Evolutionary conservation across 2,329 filamentous ascomycete genomes (phyloP).

Genomic region (Xylariomycetidae sp.): DNA sequence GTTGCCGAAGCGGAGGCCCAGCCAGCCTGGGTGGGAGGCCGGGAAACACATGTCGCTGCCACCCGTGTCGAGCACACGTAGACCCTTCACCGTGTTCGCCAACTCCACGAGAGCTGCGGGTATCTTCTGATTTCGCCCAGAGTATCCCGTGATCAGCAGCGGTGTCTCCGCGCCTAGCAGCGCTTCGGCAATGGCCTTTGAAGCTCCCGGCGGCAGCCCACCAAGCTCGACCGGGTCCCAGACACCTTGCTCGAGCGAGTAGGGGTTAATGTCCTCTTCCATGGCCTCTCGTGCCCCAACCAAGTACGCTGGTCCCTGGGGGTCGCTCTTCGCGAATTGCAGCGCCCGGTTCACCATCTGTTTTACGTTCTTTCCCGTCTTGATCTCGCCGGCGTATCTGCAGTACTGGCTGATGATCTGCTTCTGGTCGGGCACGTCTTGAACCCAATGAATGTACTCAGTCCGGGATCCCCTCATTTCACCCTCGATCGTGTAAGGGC

Average conservation of each 20-base stretch:
- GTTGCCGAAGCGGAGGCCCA: slow-evolving; percentile 69
- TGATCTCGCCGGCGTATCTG: slow-evolving; percentile 76
- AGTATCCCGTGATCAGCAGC: slow-evolving; percentile 66
- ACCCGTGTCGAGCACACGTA: slow-evolving; percentile 70
- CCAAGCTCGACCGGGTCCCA: slow-evolving; percentile 70
- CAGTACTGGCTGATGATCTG: slow-evolving; percentile 81
- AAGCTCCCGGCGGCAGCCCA: slow-evolving; percentile 47
- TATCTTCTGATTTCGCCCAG: slow-evolving; percentile 61
- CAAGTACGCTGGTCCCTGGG: slow-evolving; percentile 76
- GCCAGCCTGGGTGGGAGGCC: slow-evolving; percentile 60
- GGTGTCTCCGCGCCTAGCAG: slow-evolving; percentile 62
- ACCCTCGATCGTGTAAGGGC: slow-evolving; percentile 71
- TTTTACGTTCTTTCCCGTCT: slow-evolving; percentile 80
- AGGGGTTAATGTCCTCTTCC: slow-evolving; percentile 77
- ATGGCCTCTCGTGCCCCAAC: slow-evolving; percentile 76
- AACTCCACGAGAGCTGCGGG: slow-evolving; percentile 61
- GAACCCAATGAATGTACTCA: slow-evolving; percentile 84
- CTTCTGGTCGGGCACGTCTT: slow-evolving; percentile 78
- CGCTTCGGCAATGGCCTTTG: slow-evolving; percentile 56
- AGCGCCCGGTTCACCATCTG: slow-evolving; percentile 83
- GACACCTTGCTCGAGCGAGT: slow-evolving; percentile 60
- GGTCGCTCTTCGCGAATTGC: slow-evolving; percentile 74
- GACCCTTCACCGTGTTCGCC: slow-evolving; percentile 61
- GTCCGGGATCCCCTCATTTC: slow-evolving; percentile 73
- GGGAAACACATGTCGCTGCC: slow-evolving; percentile 82